phyloP scores from a whole-genome alignment of 1,284 basidiomycete genomes.

The Fomitiporia mediterranea region DNA sequence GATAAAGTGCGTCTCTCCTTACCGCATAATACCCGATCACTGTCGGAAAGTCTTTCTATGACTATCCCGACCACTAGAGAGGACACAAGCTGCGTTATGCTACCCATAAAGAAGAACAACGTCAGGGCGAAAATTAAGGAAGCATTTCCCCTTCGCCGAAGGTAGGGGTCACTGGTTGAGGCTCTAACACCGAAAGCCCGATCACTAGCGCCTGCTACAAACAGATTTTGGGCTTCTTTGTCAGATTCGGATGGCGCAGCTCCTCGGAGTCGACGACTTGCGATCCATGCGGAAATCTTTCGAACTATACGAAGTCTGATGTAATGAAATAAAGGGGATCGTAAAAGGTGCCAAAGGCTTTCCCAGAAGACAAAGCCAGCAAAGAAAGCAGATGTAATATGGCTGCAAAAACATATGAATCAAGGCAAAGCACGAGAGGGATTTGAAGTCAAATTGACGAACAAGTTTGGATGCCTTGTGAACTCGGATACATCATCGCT shows the following conservation, averaged over 20 bases:
- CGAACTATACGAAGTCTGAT: constrained; percentile 17
- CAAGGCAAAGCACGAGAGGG: constrained; percentile 28
- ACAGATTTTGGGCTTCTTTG: neutral
- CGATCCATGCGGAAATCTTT: constrained; percentile 11
- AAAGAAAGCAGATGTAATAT: constrained; percentile 33
- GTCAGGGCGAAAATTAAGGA: constrained; percentile 39
- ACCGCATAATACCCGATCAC: constrained; percentile 33
- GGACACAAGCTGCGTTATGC: constrained; percentile 40
- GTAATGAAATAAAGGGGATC: constrained; percentile 28
- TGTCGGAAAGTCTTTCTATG: neutral
- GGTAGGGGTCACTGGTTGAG: constrained; percentile 8
- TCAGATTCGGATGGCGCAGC: constrained; percentile 6
- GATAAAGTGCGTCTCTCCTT: constrained; percentile 17
- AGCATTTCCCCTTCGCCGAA: constrained; percentile 24
- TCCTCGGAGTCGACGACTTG: neutral
- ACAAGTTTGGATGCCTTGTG: constrained; percentile 27
- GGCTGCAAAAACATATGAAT: constrained; percentile 28
- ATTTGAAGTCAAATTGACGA: constrained; percentile 17
- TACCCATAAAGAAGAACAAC: constrained; percentile 41
- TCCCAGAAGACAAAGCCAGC: constrained; percentile 47
- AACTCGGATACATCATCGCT: neutral
- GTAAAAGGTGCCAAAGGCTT: constrained; percentile 35
- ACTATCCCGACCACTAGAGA: constrained; percentile 30
- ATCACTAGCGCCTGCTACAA: neutral
- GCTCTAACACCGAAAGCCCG: neutral